Conservation (phyloP, 2,329 filamentous ascomycete genomes). For the Teratosphaeria destructans region DNA sequence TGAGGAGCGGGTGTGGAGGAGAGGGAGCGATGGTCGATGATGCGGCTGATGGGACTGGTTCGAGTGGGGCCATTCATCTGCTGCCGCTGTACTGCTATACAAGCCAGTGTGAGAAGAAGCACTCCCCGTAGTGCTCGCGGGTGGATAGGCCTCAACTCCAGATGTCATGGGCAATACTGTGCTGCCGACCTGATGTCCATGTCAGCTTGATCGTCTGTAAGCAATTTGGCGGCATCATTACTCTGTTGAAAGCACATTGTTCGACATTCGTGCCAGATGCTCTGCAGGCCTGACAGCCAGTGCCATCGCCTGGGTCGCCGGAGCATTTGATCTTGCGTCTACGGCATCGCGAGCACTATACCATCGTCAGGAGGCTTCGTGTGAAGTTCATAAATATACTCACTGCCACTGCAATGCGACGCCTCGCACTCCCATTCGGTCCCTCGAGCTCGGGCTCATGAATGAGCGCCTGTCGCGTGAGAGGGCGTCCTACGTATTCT, state of each 20-base stretch:
- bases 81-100: constrained; percentile 3
- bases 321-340: constrained; percentile 94
- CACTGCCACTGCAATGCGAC: constrained; percentile 46
- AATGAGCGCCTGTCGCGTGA: constrained; percentile 13
- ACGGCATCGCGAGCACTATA: constrained; percentile 75
- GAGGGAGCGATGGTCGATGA: constrained; percentile 14
- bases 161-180: not conserved
- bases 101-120: not conserved
- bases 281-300: constrained; percentile 74
- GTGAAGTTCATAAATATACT: constrained; percentile 6
- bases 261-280: constrained; percentile 53
- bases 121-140: constrained; percentile 1
- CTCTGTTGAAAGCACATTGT: constrained; percentile 70
- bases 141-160: constrained; percentile 5
- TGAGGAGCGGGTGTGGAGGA: constrained; percentile 18
- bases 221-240: constrained; percentile 27
- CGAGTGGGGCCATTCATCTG: constrained; percentile 6
- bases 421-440: constrained; percentile 29
- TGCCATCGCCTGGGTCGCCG: constrained; percentile 67
- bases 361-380: constrained; percentile 5
- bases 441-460: constrained; percentile 26
- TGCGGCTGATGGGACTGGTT: constrained; percentile 5
- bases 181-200: constrained; percentile 1
- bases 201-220: not conserved
- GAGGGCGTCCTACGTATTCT: constrained; percentile 12